Percentiles rank a stretch among this genome's conserved stretches.
Evolutionary conservation across 768 basidiomycete species (phyloP).

Genomic region (Lanmaoa rubissima): DNA sequence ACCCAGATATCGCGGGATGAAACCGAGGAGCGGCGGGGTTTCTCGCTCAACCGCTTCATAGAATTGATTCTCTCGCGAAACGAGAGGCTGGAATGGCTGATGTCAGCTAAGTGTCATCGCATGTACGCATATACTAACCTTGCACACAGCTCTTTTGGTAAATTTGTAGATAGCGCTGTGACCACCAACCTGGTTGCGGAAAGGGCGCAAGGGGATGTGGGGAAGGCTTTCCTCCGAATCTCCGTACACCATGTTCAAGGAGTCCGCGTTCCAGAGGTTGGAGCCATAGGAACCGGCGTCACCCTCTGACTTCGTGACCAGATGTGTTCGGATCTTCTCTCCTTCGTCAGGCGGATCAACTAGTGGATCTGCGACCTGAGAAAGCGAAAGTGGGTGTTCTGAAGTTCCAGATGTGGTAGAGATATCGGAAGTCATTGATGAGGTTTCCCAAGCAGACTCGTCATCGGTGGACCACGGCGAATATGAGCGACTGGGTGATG

Average conservation of each 20-base stretch:
- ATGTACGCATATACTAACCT: slow-evolving; percentile 54
- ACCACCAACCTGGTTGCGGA: slow-evolving; percentile 97
- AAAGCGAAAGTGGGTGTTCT: slow-evolving; percentile 28
- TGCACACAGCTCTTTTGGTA: slow-evolving; percentile 96
- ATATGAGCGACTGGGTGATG: slow-evolving; percentile 23
- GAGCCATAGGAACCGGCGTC: slow-evolving; percentile 7
- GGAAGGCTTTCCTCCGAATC: slow-evolving; percentile 62
- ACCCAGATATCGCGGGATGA: slow-evolving; percentile 97
- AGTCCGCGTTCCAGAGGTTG: slow-evolving; percentile 30
- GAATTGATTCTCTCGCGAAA: slow-evolving; percentile 95
- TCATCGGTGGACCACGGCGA: slow-evolving; percentile 78
- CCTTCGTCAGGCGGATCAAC: slow-evolving; percentile 18
- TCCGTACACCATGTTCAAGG: slow-evolving; percentile 42
- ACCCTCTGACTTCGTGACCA: slow-evolving; percentile 18
- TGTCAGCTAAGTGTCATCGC: slow-evolving; percentile 7
- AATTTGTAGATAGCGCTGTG: slow-evolving; percentile 98
- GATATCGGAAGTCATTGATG: slow-evolving; percentile 58
- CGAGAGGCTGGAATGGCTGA: slow-evolving; percentile 68
- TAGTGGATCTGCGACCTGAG: slow-evolving; percentile 25
- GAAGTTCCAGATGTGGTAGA: slow-evolving; percentile 53
- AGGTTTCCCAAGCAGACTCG: slow-evolving; percentile 74
- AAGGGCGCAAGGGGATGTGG: slow-evolving; percentile 91
- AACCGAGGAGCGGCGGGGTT: slow-evolving; percentile 87
- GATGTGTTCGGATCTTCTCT: slow-evolving; percentile 7
- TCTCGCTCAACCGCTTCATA: slow-evolving; percentile 96